Base-by-base conservation (phyloP, 345 rosid species). In the Rubroshorea leprosula region DNA sequence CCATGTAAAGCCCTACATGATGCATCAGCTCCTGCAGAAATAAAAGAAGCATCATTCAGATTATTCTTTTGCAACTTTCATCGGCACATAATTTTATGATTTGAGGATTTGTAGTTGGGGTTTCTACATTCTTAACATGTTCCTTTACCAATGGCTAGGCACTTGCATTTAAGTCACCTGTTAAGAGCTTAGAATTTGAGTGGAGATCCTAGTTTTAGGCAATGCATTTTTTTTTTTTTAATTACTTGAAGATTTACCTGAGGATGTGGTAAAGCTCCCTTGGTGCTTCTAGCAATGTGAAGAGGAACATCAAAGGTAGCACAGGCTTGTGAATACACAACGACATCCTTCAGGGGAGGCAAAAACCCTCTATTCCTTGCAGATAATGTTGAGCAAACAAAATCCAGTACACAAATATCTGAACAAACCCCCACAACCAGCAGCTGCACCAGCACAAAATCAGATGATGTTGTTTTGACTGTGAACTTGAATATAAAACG, bases 351-450 rank as follows among this genome's bases (percentile, higher is more conserved):
- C 27, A 82, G 71, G 16, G 86, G 82, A 24, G 50, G 23, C 46
- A 85, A 66, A 48, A 78, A 54, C 4, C 84, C 75, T 0, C 72
- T 70, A 62, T 85, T 85, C 64, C 75, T 78, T 5, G 84, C 83
- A 21, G 84, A 85, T 22, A 80, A 29, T 3, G 83, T 68, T 0
- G 88, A 78, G 67, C 80, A 62, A 23, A 80, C 80, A 49, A 85
- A 82, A 72, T 85, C 88, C 79, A 82, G 68, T 45, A 82, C 84
- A 18, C 86, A 84, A 24, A 80, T 51, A 54, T 78, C 92, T 21
- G 84, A 80, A 73, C 92, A 85, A 31, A 82, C 73, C 50, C 83
- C 88, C 7, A 68, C 77, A 38, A 78, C 88, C 65, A 82, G 23
- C 17, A 85, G 29, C 91, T 85, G 25, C 57, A 73, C 61, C 52